Percentiles rank a stretch among this genome's conserved stretches.
Evolutionary conservation across 1,139 yeast species (phyloP).

Genomic region (Geotrichum histeridarum): DNA sequence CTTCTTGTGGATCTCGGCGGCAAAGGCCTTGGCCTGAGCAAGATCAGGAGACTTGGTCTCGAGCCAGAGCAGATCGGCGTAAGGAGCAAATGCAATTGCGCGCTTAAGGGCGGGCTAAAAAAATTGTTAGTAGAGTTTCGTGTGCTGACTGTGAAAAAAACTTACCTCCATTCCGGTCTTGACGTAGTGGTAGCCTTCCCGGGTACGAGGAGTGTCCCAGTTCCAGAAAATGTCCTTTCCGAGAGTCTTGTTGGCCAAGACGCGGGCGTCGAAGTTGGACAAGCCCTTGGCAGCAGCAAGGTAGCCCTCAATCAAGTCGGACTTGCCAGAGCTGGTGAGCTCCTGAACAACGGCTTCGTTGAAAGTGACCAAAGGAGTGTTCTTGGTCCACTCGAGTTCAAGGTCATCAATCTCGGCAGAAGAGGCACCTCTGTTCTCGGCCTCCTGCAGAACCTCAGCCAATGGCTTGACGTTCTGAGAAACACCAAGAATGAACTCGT

Average conservation of each 20-base stretch:
- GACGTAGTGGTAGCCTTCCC: slow-evolving; percentile 52
- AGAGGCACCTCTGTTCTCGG: slow-evolving; percentile 41
- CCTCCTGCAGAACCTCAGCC: slow-evolving; percentile 44
- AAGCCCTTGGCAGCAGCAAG: slow-evolving; percentile 31
- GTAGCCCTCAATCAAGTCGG: slow-evolving; percentile 35
- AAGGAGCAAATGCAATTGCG: slow-evolving; percentile 51
- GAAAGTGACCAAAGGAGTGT: slow-evolving; percentile 44
- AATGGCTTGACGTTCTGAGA: slow-evolving; percentile 42
- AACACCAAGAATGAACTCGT: slow-evolving; percentile 50
- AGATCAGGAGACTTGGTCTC: slow-evolving; percentile 55
- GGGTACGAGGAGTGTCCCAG: slow-evolving; percentile 57
- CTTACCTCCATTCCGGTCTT: slow-evolving; percentile 44
- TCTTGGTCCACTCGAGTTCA: slow-evolving; percentile 46
- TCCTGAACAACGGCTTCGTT: slow-evolving; percentile 45
- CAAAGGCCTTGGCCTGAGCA: slow-evolving; percentile 48
- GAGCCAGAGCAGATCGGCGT: slow-evolving; percentile 54
- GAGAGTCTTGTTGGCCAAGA: slow-evolving; percentile 34
- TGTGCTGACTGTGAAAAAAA: not conserved
- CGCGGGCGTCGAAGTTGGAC: slow-evolving; percentile 38
- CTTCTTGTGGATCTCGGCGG: slow-evolving; percentile 43
- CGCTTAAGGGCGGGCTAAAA: slow-evolving; percentile 46
- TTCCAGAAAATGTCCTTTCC: slow-evolving; percentile 43
- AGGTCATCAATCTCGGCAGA: slow-evolving; percentile 37
- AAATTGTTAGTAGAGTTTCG: not conserved
- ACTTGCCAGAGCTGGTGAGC: slow-evolving; percentile 34